These are phyloP conservation scores for barley (Hordeum vulgare) DNA, from an alignment of 176 grass and related monocot species.

Conservation along the genomic window MorexV3_pseudomolecules_assembly NC_058522.1:237906873-237907372, in stretches of 20 bases:
- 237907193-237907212: conserved; percentile 98
- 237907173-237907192: conserved; percentile 91
- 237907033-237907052: background rate
- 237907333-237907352: conserved; percentile 66
- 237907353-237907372: conserved; percentile 83
- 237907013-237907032: background rate
- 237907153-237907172: conserved; percentile 65
- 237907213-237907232: conserved; percentile 40
- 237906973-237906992: background rate
- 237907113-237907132: conserved; percentile 59
- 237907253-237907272: conserved; percentile 18
- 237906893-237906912: background rate
- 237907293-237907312: conserved; percentile 83
- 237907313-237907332: conserved; percentile 76
- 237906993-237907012: background rate
- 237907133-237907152: conserved; percentile 87
- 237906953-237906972: background rate
- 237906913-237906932: conserved; percentile 5
- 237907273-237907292: conserved; percentile 13
- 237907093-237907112: background rate
- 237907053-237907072: background rate
- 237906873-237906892: background rate
- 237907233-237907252: background rate
- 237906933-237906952: background rate
- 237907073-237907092: conserved; percentile 9